A percentile compares a stretch with the other conserved stretches of the same genome.
Conservation (phyloP, 108 stramenopile species). For the Fistulifera solaris region DNA sequence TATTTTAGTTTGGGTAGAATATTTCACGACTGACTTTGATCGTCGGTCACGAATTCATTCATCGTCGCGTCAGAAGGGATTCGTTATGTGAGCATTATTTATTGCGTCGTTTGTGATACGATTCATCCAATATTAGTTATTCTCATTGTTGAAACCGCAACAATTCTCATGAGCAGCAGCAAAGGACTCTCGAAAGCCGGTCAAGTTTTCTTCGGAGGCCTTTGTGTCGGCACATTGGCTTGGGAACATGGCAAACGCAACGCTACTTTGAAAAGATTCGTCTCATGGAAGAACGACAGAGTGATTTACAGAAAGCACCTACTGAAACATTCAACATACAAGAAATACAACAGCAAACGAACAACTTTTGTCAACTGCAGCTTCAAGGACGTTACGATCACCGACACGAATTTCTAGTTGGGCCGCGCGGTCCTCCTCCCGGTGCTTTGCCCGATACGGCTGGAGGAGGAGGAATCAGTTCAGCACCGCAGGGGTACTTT, state of each 20-base stretch:
- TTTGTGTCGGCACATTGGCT: slow-evolving; percentile 74
- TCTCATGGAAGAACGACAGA: slow-evolving; percentile 37
- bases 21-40: no score
- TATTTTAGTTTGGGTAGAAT: no score
- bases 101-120: no score
- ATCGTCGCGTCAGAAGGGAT: no score
- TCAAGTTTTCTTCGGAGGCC: slow-evolving; percentile 61
- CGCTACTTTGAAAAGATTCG: slow-evolving; percentile 69
- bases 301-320: slow-evolving; percentile 46
- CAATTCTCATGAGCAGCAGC: no score
- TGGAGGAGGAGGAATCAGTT: slow-evolving; percentile 46
- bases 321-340: background rate
- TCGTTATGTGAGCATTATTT: no score
- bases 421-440: slow-evolving; percentile 76
- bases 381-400: slow-evolving; percentile 47
- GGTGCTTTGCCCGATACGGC: slow-evolving; percentile 36
- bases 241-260: slow-evolving; percentile 73
- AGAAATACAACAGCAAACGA: slow-evolving; percentile 6
- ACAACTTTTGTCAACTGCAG: slow-evolving; percentile 34
- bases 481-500: slow-evolving; percentile 66
- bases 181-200: slow-evolving; percentile 16
- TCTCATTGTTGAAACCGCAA: no score
- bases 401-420: slow-evolving; percentile 54
- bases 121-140: no score
- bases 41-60: no score